phyloP scores from a whole-genome alignment of 805 yeast species.

The Yarrowia deformans region DNA sequence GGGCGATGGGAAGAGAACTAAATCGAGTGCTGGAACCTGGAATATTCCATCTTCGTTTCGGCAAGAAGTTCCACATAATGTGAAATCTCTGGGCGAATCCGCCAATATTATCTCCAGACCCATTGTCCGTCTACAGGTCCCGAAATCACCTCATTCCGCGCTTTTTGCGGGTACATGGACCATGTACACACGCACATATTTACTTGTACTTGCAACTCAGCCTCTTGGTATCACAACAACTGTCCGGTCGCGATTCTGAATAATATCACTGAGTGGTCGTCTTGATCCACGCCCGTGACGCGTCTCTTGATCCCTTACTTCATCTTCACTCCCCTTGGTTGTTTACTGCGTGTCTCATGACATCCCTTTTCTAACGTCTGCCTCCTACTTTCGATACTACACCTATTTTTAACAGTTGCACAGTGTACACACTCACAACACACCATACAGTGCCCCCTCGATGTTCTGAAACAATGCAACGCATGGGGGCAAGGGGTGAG shows the following conservation, averaged over 20 bases:
- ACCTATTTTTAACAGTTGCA: constrained; percentile 28
- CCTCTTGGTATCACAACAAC: not conserved
- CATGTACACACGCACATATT: constrained; percentile 14
- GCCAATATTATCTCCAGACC: not conserved
- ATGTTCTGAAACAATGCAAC: constrained; percentile 28
- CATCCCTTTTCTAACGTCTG: not conserved
- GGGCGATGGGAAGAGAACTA: not conserved
- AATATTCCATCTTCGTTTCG: not conserved
- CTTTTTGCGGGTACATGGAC: constrained; percentile 1
- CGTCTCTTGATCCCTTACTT: not conserved
- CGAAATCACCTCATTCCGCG: not conserved
- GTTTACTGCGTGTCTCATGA: too few relatives aligned
- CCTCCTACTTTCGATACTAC: constrained; percentile 26
- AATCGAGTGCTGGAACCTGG: constrained; percentile 1
- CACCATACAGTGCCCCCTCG: constrained; percentile 31
- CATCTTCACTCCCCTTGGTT: too few relatives aligned
- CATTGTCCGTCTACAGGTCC: not conserved
- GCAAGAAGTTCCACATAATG: not conserved
- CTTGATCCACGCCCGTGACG: not conserved
- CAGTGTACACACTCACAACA: not conserved
- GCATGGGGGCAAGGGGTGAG: not conserved
- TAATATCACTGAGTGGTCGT: too few relatives aligned
- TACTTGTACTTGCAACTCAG: constrained; percentile 5
- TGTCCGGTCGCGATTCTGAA: not conserved
- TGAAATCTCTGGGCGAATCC: not conserved